Evolutionary conservation across 768 basidiomycete species (phyloP), one percentile per base, ranked within the genome.

Genomic region (Suillus variegatus): DNA sequence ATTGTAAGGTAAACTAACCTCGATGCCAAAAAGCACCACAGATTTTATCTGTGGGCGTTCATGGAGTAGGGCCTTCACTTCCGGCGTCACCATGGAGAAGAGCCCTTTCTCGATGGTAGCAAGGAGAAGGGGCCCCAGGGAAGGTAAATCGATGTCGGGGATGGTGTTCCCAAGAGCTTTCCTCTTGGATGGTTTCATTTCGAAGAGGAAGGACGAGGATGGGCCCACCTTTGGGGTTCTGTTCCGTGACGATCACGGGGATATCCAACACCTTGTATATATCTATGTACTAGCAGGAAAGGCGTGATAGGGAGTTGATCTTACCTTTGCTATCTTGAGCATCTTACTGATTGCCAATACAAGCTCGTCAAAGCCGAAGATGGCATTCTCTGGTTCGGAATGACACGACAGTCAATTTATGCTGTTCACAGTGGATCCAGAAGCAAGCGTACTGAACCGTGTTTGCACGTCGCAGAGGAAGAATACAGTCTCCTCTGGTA

Each of bases 381-480:
- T 90, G 25, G 84, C 83, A 22, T 81, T 65, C 14, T 71, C 84
- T 85, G 68, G 18, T 47, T 47, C n/a, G 86, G 69, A 75, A 79
- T 64, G 22, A 47, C 51, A 54, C 51, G 36, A 52, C 47, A 51
- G 32, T 47, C 41, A 56, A 61, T 32, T 58, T 12, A 13, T 3
- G 28, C 8, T 8, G 49, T 52, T 20, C 10, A 1, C n/a, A 43
- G 20, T 25, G 22, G 20, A 28, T 63, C 38, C 51, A 22, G n/a
- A 61, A 38, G 5, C 36, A 22, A 54, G 65, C 87, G 67, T 69
- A 93, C 93, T 79, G 78, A 94, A 91, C 67, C 86, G 84, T 9
- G 84, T 81, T 77, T 96, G 95, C 2, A 96, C 77, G 75, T 97
- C 95, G 74, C 95, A 97, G 35, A 94, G 79, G 65, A 96, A 85